Evolutionary conservation across 305 asterid genomes (phyloP).

Genomic region (Fraxinus platypoda): DNA sequence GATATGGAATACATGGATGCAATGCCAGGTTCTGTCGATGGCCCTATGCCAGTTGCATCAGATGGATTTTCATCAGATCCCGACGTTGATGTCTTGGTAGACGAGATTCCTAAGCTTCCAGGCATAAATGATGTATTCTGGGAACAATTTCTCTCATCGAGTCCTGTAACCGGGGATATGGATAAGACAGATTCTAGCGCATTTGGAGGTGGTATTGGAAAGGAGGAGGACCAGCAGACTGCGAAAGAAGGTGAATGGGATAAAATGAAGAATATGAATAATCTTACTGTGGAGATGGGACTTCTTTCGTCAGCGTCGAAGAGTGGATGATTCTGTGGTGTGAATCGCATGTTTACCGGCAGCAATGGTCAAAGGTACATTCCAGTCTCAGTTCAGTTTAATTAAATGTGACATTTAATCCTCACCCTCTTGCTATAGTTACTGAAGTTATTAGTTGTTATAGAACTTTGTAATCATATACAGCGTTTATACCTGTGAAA

Average conservation of each 20-base stretch:
- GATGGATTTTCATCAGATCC: conserved; percentile 47
- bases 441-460: neutral
- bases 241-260: conserved; percentile 47
- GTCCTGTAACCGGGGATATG: conserved; percentile 46
- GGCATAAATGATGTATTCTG: conserved; percentile 72
- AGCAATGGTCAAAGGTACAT: conserved; percentile 24
- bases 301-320: conserved; percentile 47
- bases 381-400: neutral
- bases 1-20: conserved; percentile 32
- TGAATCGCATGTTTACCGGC: conserved; percentile 9
- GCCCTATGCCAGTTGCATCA: conserved; percentile 29
- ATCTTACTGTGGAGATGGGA: conserved; percentile 50
- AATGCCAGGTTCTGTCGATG: conserved; percentile 43
- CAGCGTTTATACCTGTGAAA: neutral
- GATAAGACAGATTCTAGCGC: conserved; percentile 37
- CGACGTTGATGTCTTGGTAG: conserved; percentile 48
- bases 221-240: conserved; percentile 23
- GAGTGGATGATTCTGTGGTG: conserved; percentile 27
- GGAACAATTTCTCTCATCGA: conserved; percentile 73
- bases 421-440: conserved; percentile 7
- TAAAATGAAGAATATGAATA: conserved; percentile 34
- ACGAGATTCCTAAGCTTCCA: conserved; percentile 59
- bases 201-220: conserved; percentile 26
- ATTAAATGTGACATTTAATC: neutral
- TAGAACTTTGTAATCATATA: neutral